Evolutionary conservation across 2,329 filamentous ascomycete species (phyloP).

Genomic region (Coleophoma cylindrospora): DNA sequence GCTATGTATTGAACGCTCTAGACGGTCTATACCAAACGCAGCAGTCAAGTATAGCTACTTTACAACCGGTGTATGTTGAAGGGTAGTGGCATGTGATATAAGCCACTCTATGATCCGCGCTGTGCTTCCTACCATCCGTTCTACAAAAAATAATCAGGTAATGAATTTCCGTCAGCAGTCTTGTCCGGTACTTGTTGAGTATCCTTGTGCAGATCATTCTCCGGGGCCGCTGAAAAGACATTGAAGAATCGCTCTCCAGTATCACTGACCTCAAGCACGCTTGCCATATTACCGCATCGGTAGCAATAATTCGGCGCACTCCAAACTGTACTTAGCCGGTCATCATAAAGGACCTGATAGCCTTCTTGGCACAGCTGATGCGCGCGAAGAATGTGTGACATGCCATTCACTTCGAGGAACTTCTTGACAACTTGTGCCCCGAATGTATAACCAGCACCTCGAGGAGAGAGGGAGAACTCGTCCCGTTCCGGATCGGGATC

Average conservation of each 20-base stretch:
- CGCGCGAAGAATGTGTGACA: slow-evolving; percentile 96
- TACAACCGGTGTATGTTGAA: too few relatives aligned
- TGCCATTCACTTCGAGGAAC: slow-evolving; percentile 93
- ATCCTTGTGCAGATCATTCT: slow-evolving; percentile 90
- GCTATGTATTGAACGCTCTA: too few relatives aligned
- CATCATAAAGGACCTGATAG: slow-evolving; percentile 94
- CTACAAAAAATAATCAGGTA: slow-evolving; percentile 71
- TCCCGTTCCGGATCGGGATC: slow-evolving; percentile 96
- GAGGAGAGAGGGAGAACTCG: slow-evolving; percentile 90
- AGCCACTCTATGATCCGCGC: too few relatives aligned
- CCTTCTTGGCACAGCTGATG: slow-evolving; percentile 98
- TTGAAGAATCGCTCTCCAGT: slow-evolving; percentile 94
- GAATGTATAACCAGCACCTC: slow-evolving; percentile 95
- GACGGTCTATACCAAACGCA: too few relatives aligned
- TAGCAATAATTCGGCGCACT: slow-evolving; percentile 85
- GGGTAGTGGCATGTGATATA: too few relatives aligned
- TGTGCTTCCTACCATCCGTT: not conserved
- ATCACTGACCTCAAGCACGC: slow-evolving; percentile 92
- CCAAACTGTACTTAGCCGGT: slow-evolving; percentile 93
- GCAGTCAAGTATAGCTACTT: too few relatives aligned
- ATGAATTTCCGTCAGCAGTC: slow-evolving; percentile 51
- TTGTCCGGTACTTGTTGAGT: slow-evolving; percentile 76
- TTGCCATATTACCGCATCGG: slow-evolving; percentile 93
- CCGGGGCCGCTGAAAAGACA: slow-evolving; percentile 92
- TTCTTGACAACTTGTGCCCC: slow-evolving; percentile 97